A percentile compares a stretch with the other conserved stretches of the same genome.
These are phyloP conservation scores for Globisporangium spinosum DNA, from an alignment of 352 stramenopile genomes.

Conservation along the genomic window DNA sequence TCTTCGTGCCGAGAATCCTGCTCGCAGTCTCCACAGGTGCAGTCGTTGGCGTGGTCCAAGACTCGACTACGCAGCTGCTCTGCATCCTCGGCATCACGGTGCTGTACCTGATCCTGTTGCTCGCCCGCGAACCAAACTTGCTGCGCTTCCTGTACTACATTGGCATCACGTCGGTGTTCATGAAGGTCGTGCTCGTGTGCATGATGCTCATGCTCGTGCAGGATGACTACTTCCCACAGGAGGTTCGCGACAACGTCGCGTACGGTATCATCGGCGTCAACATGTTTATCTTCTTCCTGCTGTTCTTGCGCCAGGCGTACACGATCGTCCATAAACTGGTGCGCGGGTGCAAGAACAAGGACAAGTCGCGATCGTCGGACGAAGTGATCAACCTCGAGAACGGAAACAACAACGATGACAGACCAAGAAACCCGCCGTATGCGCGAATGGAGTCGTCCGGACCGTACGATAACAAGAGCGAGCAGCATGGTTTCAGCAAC, in stretches of 20 bases:
- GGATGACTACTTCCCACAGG: constrained; percentile 78
- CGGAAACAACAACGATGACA: constrained; percentile 25
- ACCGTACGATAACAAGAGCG: constrained; percentile 14
- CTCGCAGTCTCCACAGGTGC: constrained; percentile 65
- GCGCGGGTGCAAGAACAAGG: constrained; percentile 42
- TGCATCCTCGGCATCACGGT: constrained; percentile 67
- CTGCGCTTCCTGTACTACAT: constrained; percentile 85
- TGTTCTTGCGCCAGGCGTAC: constrained; percentile 79
- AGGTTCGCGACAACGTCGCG: constrained; percentile 73
- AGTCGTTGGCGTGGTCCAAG: constrained; percentile 64
- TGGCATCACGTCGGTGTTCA: constrained; percentile 65
- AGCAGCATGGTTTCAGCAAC: not conserved
- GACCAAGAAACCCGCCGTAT: constrained; percentile 13
- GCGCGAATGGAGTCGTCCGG: constrained; percentile 21
- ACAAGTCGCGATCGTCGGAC: constrained; percentile 19
- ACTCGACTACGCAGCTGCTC: constrained; percentile 70
- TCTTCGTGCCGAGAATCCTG: constrained; percentile 79
- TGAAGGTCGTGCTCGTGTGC: constrained; percentile 79
- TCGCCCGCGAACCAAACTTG: constrained; percentile 70
- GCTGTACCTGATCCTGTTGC: constrained; percentile 65
- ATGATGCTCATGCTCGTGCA: constrained; percentile 79
- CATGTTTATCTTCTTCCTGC: constrained; percentile 78
- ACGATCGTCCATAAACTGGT: constrained; percentile 70
- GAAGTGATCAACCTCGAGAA: constrained; percentile 50
- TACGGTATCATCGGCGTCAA: constrained; percentile 86